phyloP scores from a whole-genome alignment of 1,284 basidiomycete genomes.

The Marasmius fiardii region DNA sequence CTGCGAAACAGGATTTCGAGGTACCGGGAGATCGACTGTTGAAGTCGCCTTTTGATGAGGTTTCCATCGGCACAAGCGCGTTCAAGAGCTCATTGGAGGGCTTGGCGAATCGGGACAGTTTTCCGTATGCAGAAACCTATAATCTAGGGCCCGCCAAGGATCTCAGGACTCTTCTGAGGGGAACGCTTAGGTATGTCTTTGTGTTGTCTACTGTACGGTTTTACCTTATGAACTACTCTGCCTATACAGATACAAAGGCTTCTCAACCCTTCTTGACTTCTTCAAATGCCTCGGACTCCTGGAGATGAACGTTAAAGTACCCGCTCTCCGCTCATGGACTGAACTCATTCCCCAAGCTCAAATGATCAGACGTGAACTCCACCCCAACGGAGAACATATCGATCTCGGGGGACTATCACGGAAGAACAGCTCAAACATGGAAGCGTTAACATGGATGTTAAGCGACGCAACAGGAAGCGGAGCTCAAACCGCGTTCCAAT shows the following conservation, averaged over 20 bases:
- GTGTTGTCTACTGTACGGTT: neutral
- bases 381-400: conserved; percentile 6
- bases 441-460: conserved; percentile 10
- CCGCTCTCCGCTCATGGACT: conserved; percentile 16
- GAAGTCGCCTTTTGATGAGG: conserved; percentile 53
- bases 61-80: conserved; percentile 55
- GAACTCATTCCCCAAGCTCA: conserved; percentile 16
- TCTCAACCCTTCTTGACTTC: conserved; percentile 70
- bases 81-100: conserved; percentile 76
- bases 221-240: neutral
- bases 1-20: conserved; percentile 14
- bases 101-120: conserved; percentile 85
- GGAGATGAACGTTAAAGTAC: conserved; percentile 35
- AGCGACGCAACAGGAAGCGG: conserved; percentile 7
- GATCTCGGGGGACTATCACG: conserved; percentile 2
- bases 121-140: conserved; percentile 77
- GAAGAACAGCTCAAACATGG: conserved; percentile 1
- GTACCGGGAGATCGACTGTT: conserved; percentile 59
- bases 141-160: conserved; percentile 48
- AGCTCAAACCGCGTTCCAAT: neutral
- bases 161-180: conserved; percentile 74
- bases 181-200: conserved; percentile 69
- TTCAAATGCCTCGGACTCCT: conserved; percentile 79
- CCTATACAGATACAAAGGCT: conserved; percentile 77
- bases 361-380: conserved; percentile 1